Evolutionary conservation across 1,284 basidiomycete genomes (phyloP), one percentile per base, ranked within the genome.

Genomic region (Xerocomus amazonicus): DNA sequence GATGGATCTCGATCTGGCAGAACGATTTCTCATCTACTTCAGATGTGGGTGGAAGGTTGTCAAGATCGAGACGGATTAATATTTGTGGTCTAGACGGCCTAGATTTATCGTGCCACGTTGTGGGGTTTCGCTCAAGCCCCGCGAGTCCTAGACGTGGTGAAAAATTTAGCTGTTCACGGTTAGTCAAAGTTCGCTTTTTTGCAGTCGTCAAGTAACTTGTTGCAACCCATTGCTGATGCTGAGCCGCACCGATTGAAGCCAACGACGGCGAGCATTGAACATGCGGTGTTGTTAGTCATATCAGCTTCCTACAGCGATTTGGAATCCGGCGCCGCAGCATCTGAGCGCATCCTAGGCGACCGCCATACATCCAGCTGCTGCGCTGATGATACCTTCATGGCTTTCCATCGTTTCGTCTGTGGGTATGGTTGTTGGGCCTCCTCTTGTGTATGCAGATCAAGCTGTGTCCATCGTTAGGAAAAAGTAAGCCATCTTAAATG

Each of bases 371-470:
- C 33, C 38, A 17, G 33, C 52, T 9, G 23, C 37, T 28, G 27
- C 34, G 45, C 52, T 50, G 54, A 48, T 51, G 57, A 44, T 53
- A 35, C 48, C 72, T 34, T 53, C 32, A 34, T 79, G 77, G 77
- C 46, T 80, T 16, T 66, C 72, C 9, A 65, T 64, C 3, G 39
- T 70, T 26, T 71, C 74, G 34, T 77, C 78, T 8, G 50, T 76
- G 23, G 78, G 74, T 36, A 80, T 80, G 80, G 80, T 80, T 26
- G 60, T 81, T 17, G 81, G 73, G 0, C 79, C 80, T 5, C 77
- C 81, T 5, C 69, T 82, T 60, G 87, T 91, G 9, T 92, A 92
- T 59, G 83, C 79, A 31, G 90, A 91, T 70, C 89, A 92, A 66
- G 81, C 85, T 4, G 67, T 73, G 47, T 89, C 84, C 17, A 89